phyloP scores from a whole-genome alignment of 1,139 yeast genomes.

The Lodderomyces margitis region DNA sequence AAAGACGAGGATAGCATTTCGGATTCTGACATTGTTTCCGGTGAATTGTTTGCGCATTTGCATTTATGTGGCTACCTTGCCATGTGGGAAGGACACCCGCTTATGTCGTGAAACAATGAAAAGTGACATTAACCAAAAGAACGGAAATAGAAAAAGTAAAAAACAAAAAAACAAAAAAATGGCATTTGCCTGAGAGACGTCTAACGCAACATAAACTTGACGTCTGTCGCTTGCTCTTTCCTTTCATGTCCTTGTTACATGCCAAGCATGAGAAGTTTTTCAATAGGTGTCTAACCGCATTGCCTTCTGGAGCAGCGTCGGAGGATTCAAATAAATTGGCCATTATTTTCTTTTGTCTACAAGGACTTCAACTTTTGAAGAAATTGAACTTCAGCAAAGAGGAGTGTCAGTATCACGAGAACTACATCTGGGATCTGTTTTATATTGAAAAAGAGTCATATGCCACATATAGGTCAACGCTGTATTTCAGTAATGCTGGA shows the following conservation, averaged over 20 bases:
- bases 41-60: no score
- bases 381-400: slow-evolving; percentile 28
- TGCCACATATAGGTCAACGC: slow-evolving; percentile 52
- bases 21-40: no score
- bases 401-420: slow-evolving; percentile 31
- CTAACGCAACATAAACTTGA: neutral
- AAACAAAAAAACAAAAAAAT: neutral
- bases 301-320: slow-evolving; percentile 50
- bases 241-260: slow-evolving; percentile 14
- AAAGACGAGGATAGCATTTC: no score
- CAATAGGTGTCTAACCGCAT: slow-evolving; percentile 45
- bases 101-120: slow-evolving; percentile 1
- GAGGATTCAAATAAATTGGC: slow-evolving; percentile 70
- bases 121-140: slow-evolving; percentile 4
- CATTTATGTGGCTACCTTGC: neutral
- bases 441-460: slow-evolving; percentile 43
- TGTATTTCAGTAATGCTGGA: slow-evolving; percentile 30
- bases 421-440: slow-evolving; percentile 50
- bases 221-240: neutral
- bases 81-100: no score
- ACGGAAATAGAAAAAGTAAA: neutral
- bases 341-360: slow-evolving; percentile 62
- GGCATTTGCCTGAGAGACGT: no score
- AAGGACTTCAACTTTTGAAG: slow-evolving; percentile 57
- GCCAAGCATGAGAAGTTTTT: slow-evolving; percentile 52